Evolutionary conservation across 2,329 filamentous ascomycete species (phyloP).

Genomic region (Fusarium lateritium): DNA sequence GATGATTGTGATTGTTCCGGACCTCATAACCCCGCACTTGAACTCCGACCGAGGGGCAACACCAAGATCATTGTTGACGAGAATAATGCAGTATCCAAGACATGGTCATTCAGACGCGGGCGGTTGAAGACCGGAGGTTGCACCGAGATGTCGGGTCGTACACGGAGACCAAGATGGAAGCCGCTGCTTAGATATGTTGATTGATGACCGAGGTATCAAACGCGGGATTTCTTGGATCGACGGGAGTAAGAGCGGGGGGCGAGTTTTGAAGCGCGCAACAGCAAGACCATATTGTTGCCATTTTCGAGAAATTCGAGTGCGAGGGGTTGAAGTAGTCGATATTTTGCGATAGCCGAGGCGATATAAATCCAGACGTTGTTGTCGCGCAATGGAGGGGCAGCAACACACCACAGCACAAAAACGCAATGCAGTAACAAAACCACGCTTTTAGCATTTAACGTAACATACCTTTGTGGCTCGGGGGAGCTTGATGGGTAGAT

Average conservation of each 20-base stretch:
- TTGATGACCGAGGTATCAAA: slow-evolving; percentile 21
- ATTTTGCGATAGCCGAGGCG: slow-evolving; percentile 33
- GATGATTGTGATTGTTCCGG: slow-evolving; percentile 2
- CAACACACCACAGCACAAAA: slow-evolving; percentile 34
- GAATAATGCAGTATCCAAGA: neutral
- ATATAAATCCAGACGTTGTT: slow-evolving; percentile 19
- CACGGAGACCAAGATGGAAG: slow-evolving; percentile 36
- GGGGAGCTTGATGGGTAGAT: slow-evolving; percentile 43
- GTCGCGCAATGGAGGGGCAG: slow-evolving; percentile 44
- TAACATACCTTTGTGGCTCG: slow-evolving; percentile 41
- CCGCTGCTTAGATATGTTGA: slow-evolving; percentile 10
- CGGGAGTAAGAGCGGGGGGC: neutral
- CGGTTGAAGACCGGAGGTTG: slow-evolving; percentile 20
- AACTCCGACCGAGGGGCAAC: slow-evolving; percentile 27
- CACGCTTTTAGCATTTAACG: slow-evolving; percentile 15
- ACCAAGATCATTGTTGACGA: slow-evolving; percentile 6
- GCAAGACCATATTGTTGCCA: slow-evolving; percentile 2
- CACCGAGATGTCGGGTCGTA: slow-evolving; percentile 44
- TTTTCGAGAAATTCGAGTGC: slow-evolving; percentile 15
- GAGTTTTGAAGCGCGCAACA: slow-evolving; percentile 9
- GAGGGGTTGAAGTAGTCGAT: slow-evolving; percentile 9
- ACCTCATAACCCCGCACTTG: slow-evolving; percentile 38
- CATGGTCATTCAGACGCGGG: slow-evolving; percentile 4
- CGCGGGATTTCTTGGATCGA: slow-evolving; percentile 38
- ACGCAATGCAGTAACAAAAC: slow-evolving; percentile 38